Evolutionary conservation across 371 early-diverging fungal species (phyloP), one percentile per base, ranked within the genome.

Genomic region (Zancudomyces culisetae): DNA sequence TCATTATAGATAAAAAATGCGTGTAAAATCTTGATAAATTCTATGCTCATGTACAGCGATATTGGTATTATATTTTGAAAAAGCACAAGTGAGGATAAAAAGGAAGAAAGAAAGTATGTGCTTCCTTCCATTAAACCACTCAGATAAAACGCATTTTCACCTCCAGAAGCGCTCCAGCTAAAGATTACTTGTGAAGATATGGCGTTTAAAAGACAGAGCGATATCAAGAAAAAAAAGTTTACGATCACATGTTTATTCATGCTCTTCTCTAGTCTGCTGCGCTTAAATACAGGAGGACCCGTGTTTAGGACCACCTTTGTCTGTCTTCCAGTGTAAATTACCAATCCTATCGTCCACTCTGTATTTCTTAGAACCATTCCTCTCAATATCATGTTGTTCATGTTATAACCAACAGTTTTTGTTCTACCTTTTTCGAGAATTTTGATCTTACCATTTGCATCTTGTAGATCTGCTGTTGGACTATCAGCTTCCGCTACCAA

Each of bases 11-110:
- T 92, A 61, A 89, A 90, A 56, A 74, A 80, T 0, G 90, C 87
- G 64, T 86, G 70, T 64, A 77, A 70, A 21, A 77, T 71, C 60
- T 84, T 86, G 55, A 83, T 81, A 56, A 86, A 77, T 66, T 98
- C 98, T 20, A 97, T 78, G 13, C 85, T 87, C 35, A 99, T 90
- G 65, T 91, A 95, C 0, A 99, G 76, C 0, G 96, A 89, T 42
- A 99, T 87, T 0, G 98, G 98, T 51, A 99, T 86, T 55, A 98
- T 80, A 58, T 88, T 90, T 60, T 93, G 91, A 56, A 90, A 86
- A 51, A 92, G 80, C 57, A 95, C 88, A 68, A 94, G 61, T 61
- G 79, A 76, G 26, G 80, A 72, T 73, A 80, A 78, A 57, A 62
- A 65, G 50, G 60, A 49, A 23, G 59, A 57, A 47, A 64, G 58